phyloP scores from a whole-genome alignment of 1,284 basidiomycete genomes.

The Inonotus hispidus region DNA sequence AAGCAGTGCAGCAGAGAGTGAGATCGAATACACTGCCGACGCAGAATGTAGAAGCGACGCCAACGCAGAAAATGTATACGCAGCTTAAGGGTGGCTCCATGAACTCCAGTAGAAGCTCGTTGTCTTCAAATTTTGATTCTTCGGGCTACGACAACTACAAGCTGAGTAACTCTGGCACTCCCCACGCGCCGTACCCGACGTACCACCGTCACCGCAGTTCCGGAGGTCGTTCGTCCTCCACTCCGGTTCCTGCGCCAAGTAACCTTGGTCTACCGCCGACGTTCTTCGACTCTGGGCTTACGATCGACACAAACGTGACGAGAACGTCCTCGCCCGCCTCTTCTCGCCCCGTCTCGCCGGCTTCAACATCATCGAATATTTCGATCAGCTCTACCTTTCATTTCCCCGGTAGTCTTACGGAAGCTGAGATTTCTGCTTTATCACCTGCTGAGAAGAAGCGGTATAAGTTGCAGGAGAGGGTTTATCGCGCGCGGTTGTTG shows the following conservation, averaged over 20 bases:
- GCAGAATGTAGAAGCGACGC: neutral
- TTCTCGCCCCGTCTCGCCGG: conserved; percentile 12
- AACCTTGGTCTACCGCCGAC: conserved; percentile 4
- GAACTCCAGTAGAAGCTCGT: neutral
- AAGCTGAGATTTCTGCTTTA: conserved; percentile 17
- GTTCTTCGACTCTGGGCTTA: conserved; percentile 5
- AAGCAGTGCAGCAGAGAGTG: neutral
- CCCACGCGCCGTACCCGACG: neutral
- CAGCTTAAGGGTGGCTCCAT: neutral
- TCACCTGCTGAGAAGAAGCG: conserved; percentile 42
- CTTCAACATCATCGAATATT: conserved; percentile 20
- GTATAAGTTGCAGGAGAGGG: conserved; percentile 51
- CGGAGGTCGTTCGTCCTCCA: neutral
- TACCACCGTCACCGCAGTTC: neutral
- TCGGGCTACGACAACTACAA: neutral
- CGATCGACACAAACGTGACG: neutral
- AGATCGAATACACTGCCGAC: neutral
- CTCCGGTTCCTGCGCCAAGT: neutral
- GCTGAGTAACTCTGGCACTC: neutral
- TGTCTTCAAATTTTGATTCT: neutral
- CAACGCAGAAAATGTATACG: neutral
- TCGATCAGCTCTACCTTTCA: neutral
- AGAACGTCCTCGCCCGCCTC: conserved; percentile 9
- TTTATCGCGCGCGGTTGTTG: conserved; percentile 51
- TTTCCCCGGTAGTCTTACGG: conserved; percentile 19